These are phyloP conservation scores for Lyophyllum shimeji DNA, from an alignment of 768 basidiomycete species.

Conservation along the genomic window DNA sequence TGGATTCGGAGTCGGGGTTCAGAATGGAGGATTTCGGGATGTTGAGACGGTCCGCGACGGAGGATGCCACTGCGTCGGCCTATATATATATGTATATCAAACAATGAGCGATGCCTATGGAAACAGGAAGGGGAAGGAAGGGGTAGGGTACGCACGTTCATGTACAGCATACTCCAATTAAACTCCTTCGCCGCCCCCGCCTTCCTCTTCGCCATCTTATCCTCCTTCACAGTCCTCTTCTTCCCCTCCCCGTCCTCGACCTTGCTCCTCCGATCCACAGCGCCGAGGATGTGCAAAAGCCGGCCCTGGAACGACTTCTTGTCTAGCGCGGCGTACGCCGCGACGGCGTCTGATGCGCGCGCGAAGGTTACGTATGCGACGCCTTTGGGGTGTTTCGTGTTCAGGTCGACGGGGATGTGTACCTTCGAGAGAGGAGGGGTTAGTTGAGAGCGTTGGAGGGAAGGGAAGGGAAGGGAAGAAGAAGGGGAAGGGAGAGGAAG, in stretches of 20 bases:
- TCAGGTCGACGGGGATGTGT: constrained; percentile 46
- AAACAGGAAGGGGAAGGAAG: constrained; percentile 14
- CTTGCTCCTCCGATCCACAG: constrained; percentile 63
- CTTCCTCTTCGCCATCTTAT: constrained; percentile 63
- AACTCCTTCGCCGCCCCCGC: constrained; percentile 73
- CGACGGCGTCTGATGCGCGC: constrained; percentile 42
- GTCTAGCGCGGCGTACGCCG: constrained; percentile 79
- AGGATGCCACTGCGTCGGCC: constrained; percentile 93
- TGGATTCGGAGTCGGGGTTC: constrained; percentile 77
- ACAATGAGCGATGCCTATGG: not conserved
- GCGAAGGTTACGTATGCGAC: constrained; percentile 51
- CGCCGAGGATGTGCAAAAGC: constrained; percentile 85
- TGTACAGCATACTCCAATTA: constrained; percentile 93
- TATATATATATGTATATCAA: constrained; percentile 24
- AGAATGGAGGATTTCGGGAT: constrained; percentile 87
- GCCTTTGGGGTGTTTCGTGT: constrained; percentile 48
- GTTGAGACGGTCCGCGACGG: constrained; percentile 86
- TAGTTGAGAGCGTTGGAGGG: too few species aligned
- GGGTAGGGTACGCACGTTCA: constrained; percentile 77
- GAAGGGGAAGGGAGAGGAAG: not conserved
- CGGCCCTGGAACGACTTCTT: constrained; percentile 89
- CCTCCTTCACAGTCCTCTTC: constrained; percentile 58
- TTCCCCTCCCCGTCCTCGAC: constrained; percentile 41
- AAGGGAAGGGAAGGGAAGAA: not conserved
- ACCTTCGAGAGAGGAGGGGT: constrained; percentile 35